Evolutionary conservation across 352 stramenopile species (phyloP), one percentile per base, ranked within the genome.

Genomic region (Phytophthora litchii): DNA sequence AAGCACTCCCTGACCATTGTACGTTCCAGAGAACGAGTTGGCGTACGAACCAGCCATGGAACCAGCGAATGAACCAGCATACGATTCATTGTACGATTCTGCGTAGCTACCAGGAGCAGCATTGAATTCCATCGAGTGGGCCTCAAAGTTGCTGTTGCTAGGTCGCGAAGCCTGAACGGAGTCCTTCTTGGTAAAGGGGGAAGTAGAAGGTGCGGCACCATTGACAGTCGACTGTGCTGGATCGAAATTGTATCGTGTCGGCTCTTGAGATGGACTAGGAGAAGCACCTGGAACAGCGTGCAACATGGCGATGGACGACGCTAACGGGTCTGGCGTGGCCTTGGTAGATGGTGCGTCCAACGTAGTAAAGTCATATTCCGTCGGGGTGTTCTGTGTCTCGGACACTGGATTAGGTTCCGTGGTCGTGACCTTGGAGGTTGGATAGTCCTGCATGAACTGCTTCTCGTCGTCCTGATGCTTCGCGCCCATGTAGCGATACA

Each of bases 61-160:
- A 16, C 62, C 64, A 16, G 58, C 46, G 31, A 76, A 73, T 1
- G 65, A 76, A 7, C 63, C 67, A 6, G 65, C 60, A 60, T 84
- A 89, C 38, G 76, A 88, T 57, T 83, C 82, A 29, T 67, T 76
- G 63, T 80, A 89, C 6, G 73, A 84, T 55, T 82, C 73, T 16
- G 67, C 71, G 35, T 81, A 80, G 43, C 76, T 88, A 17, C 67
- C 67, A 13, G 65, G 44, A 17, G 54, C 67, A 36, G 71, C 60
- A 42, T 75, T 76, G 34, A 83, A 83, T 53, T 83, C 71, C 60
- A 80, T 82, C 34, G 76, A 78, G 16, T 78, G 67, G 16, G 78
- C 74, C 29, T 87, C 74, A 23, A 86, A 80, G 40, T 78, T 80
- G 59, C 52, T 76, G 23, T 61, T 54, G 23, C 76, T 83, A 19